phyloP scores from a whole-genome alignment of 257 asterid species.

The Salvia splendens region DNA sequence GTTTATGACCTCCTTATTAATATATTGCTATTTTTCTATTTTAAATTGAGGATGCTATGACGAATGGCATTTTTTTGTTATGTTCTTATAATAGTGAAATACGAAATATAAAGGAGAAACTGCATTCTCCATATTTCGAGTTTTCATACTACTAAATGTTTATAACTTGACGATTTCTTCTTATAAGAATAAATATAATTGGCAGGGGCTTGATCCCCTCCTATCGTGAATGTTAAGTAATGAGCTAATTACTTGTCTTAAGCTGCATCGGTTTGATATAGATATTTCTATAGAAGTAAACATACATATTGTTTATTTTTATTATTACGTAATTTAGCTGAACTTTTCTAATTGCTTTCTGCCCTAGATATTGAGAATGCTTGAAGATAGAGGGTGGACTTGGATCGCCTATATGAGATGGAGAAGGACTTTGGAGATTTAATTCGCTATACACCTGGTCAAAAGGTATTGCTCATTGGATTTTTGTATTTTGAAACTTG shows the following conservation, averaged over 20 bases:
- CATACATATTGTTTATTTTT: constrained; percentile 20
- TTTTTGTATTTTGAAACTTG: constrained; percentile 27
- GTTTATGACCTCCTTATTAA: constrained; percentile 19
- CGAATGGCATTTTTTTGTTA: no score
- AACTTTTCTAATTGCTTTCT: constrained; percentile 8
- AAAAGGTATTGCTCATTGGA: constrained; percentile 54
- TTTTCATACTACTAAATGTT: no score
- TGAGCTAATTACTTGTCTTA: no score
- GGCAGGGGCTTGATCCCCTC: no score
- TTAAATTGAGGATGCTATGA: no score
- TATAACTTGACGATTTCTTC: no score
- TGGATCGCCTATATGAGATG: constrained; percentile 86
- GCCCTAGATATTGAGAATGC: constrained; percentile 86
- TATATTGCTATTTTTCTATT: no score
- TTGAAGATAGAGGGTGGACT: constrained; percentile 78
- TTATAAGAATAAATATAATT: no score
- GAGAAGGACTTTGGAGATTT: constrained; percentile 86
- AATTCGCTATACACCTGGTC: constrained; percentile 94
- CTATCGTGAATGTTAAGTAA: no score
- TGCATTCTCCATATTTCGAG: no score
- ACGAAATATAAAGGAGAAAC: no score
- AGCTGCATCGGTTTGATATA: constrained; percentile 87
- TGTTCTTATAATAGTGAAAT: no score
- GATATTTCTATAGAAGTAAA: constrained; percentile 78
- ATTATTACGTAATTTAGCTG: constrained; percentile 19